Conservation (phyloP, 2,329 filamentous ascomycete species). For the Biscogniauxia sp. region DNA sequence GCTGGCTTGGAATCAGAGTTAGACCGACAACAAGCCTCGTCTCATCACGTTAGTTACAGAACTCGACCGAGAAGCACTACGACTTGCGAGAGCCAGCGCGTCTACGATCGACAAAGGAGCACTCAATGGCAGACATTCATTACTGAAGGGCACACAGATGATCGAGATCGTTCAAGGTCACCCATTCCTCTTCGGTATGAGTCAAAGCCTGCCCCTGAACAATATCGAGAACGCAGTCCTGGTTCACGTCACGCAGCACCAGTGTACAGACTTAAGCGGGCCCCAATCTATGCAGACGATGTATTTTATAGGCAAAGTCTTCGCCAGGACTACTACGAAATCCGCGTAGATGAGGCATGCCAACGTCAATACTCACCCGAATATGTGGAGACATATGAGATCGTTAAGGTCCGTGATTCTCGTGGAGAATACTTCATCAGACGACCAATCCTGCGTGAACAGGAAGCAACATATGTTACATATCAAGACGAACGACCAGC, state of each 20-base stretch:
- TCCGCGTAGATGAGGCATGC: slow-evolving; percentile 1
- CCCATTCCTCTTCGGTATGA: slow-evolving; percentile 32
- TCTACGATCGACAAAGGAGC: slow-evolving; percentile 10
- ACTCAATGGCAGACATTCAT: slow-evolving; percentile 16
- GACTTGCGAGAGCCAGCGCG: slow-evolving; percentile 10
- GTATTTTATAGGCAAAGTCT: slow-evolving; percentile 29
- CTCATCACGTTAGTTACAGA: slow-evolving; percentile 1
- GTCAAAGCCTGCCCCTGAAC: slow-evolving; percentile 22
- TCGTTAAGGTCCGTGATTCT: not conserved
- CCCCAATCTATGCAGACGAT: slow-evolving; percentile 23
- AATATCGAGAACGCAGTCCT: slow-evolving; percentile 34
- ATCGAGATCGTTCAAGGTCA: slow-evolving; percentile 32
- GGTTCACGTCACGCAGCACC: slow-evolving; percentile 24
- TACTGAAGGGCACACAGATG: slow-evolving; percentile 19
- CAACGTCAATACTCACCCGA: slow-evolving; percentile 18
- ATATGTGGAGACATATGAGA: not conserved
- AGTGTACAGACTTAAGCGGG: slow-evolving; percentile 29
- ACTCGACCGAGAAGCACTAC: not conserved
- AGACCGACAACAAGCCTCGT: slow-evolving; percentile 17
- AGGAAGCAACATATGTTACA: not conserved
- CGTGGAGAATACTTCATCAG: slow-evolving; percentile 2
- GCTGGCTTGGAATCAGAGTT: slow-evolving; percentile 28
- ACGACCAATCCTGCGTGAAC: not conserved
- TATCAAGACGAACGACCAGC: not conserved
- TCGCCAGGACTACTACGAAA: slow-evolving; percentile 34